phyloP scores from a whole-genome alignment of 768 basidiomycete species.

The Kwoniella botswanensis region DNA sequence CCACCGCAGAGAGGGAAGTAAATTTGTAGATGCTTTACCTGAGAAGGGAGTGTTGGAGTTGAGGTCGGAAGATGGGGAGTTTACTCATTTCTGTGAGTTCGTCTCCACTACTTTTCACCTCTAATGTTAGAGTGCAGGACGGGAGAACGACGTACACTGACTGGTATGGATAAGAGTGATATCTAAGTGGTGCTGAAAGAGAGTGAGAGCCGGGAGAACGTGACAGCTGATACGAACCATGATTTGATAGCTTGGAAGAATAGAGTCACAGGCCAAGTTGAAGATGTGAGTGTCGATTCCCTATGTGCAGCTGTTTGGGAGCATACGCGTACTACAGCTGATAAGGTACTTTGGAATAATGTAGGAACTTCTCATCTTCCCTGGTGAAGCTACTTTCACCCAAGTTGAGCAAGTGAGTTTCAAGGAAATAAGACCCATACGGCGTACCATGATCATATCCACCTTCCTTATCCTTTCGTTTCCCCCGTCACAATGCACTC shows the following conservation, averaged over 20 bases:
- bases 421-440: no score
- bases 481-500: background rate
- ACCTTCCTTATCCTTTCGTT: background rate
- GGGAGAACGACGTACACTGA: no score
- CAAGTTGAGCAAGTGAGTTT: conserved; percentile 67
- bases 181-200: no score
- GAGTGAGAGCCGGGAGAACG: no score
- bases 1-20: conserved; percentile 38
- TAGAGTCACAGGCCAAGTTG: conserved; percentile 31
- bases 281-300: conserved; percentile 41
- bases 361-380: conserved; percentile 86
- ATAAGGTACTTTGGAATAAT: no score
- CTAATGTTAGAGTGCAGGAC: no score
- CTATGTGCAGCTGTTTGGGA: no score
- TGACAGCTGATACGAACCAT: background rate
- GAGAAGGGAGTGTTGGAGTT: conserved; percentile 53
- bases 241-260: conserved; percentile 47
- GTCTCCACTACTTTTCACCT: background rate
- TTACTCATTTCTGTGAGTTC: conserved; percentile 70
- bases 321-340: no score
- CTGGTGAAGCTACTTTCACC: conserved; percentile 79
- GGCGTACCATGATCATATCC: background rate
- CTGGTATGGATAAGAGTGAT: background rate
- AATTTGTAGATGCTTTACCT: conserved; percentile 55
- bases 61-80: conserved; percentile 44